Evolutionary conservation across 805 yeast species (phyloP), one percentile per base, ranked within the genome.

Genomic region (Pichia thaimueangensis): DNA sequence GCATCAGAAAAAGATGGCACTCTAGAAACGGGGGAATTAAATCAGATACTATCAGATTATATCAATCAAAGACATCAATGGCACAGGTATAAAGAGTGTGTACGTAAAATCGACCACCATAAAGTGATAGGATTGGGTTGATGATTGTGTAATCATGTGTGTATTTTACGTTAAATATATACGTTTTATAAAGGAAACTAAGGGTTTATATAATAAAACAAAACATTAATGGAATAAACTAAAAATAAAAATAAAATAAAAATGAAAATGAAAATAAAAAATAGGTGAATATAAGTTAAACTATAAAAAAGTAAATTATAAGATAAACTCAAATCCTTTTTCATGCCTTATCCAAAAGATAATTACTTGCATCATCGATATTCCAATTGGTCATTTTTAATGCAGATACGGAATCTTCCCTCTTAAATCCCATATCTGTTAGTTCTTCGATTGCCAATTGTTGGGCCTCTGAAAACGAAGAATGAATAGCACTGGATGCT

Each of bases 361-460:
- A 79, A 59, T 89, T 89, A 1, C 96, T 85, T n/a, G 97, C 96
- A 43, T 80, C 80, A 49, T 82, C 88, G 43, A 88, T 63, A 55
- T 84, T 76, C 86, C 91, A 85, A 45, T 77, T 69, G 51, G 81
- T 79, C 56, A 66, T 71, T 52, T 76, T 70, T 43, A 89, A 68
- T 6, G 97, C 96, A 10, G 68, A 71, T 6, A 73, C 53, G 1
- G 91, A 87, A 40, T 78, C 80, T 0, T 69, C 68, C 49, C 73
- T 71, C 15, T 78, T 73, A 57, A 89, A 89, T 2, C 97, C 97
- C 96, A 89, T 89, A 28, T 89, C 88, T 19, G 79, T 77, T 48
- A 89, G 68, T 60, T 89, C 95, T 52, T 80, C 82, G 35, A 87
- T 69, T 1, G 91, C 85, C 44, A 73, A 56, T 3, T 54, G 52